Conservation (phyloP, 371 early-diverging fungal genomes). For the Blakeslea trispora region DNA sequence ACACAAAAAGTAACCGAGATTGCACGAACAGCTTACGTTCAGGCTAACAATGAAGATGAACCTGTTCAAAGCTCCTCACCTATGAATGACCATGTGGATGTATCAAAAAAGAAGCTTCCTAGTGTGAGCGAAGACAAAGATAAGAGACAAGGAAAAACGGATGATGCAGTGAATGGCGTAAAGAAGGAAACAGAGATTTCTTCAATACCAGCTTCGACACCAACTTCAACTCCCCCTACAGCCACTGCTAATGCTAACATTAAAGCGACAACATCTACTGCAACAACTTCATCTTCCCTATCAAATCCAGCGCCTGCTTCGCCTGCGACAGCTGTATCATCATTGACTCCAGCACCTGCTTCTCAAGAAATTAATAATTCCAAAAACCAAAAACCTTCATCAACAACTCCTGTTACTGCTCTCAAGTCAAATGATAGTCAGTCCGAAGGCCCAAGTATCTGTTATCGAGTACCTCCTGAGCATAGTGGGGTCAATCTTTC, state of each 20-base stretch:
- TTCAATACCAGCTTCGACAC: too few species aligned
- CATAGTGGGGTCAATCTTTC: slow-evolving; percentile 23
- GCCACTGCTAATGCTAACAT: too few species aligned
- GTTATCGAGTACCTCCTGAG: slow-evolving; percentile 17
- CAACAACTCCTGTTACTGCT: neutral
- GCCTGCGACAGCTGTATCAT: too few species aligned
- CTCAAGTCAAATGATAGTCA: neutral
- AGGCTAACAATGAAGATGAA: neutral
- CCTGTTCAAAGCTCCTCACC: too few species aligned
- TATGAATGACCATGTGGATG: neutral
- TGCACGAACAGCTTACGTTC: neutral
- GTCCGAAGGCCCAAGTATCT: slow-evolving; percentile 5
- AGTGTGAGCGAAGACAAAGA: slow-evolving; percentile 1
- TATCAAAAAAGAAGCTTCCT: neutral
- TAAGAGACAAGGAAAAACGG: slow-evolving; percentile 1
- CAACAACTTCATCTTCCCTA: too few species aligned
- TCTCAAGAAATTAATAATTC: neutral
- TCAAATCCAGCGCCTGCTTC: too few species aligned
- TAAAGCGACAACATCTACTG: too few species aligned
- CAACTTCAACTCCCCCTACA: too few species aligned
- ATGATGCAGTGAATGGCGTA: too few species aligned
- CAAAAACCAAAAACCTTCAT: neutral
- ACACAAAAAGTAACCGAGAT: neutral
- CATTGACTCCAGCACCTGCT: too few species aligned
- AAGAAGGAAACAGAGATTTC: too few species aligned